Evolutionary conservation across 129 eudicot species (phyloP).

Genomic region (Mikania micrantha): DNA sequence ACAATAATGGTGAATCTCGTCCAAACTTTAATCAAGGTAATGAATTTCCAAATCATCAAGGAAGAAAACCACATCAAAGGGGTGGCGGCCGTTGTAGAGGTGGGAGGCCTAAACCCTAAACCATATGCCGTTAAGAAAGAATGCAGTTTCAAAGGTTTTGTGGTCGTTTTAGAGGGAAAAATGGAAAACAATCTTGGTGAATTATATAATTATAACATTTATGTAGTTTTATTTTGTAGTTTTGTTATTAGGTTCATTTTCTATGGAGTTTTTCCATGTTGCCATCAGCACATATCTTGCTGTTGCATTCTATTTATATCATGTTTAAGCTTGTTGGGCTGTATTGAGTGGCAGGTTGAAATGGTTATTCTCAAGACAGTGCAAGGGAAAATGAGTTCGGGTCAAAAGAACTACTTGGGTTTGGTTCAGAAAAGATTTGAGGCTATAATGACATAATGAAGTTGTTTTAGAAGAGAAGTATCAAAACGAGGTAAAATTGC

Average conservation of each 20-base stretch:
- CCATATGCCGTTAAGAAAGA: slow-evolving; percentile 9
- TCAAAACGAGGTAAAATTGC: too few relatives aligned
- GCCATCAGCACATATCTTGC: neutral
- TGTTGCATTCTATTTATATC: neutral
- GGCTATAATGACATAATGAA: too few relatives aligned
- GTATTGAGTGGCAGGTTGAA: too few relatives aligned
- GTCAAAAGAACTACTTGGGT: too few relatives aligned
- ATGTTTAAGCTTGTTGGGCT: neutral
- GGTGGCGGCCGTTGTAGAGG: slow-evolving; percentile 62
- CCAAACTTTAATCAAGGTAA: slow-evolving; percentile 26
- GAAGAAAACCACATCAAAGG: slow-evolving; percentile 38
- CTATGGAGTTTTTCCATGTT: neutral
- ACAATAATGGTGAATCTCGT: slow-evolving; percentile 1
- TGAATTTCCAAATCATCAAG: slow-evolving; percentile 23
- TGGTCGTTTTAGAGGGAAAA: neutral
- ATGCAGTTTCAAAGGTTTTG: neutral
- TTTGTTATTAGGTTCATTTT: neutral
- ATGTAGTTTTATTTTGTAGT: neutral
- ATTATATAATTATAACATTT: neutral
- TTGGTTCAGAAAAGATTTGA: too few relatives aligned
- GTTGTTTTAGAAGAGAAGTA: too few relatives aligned
- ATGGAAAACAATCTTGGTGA: neutral
- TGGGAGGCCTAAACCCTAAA: slow-evolving; percentile 34
- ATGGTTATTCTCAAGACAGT: too few relatives aligned
- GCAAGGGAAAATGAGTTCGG: too few relatives aligned